Conservation (phyloP, 225 moss, liverwort and hornwort genomes). For the Bryoerythrophyllum caledonicum region DNA sequence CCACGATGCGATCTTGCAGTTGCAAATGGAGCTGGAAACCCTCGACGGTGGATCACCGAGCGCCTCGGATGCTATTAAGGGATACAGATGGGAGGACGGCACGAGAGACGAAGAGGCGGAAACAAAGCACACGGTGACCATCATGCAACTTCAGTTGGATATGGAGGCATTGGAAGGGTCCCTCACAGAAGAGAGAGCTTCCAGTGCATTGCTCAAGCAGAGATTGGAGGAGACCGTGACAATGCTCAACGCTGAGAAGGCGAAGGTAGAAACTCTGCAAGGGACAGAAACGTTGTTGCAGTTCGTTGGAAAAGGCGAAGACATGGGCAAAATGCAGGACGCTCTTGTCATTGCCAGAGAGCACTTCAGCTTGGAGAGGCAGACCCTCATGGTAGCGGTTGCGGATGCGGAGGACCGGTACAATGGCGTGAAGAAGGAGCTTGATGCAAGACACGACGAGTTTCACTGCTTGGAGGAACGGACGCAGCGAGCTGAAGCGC, state of each 20-base stretch:
- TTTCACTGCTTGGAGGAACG: conserved; percentile 24
- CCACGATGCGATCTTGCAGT: conserved; percentile 59
- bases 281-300: conserved; percentile 11
- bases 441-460: conserved; percentile 20
- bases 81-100: conserved; percentile 60
- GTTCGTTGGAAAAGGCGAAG: conserved; percentile 25
- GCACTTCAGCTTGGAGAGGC: conserved; percentile 38
- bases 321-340: conserved; percentile 37
- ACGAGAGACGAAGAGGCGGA: conserved; percentile 46
- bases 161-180: conserved; percentile 62
- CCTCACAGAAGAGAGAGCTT: conserved; percentile 56
- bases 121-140: conserved; percentile 52
- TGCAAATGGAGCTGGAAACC: conserved; percentile 57
- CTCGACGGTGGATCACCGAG: conserved; percentile 37
- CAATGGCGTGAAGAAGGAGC: conserved; percentile 24
- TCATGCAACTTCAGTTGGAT: conserved; percentile 75
- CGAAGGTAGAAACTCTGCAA: conserved; percentile 20
- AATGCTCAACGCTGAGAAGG: conserved; percentile 40
- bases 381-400: conserved; percentile 22
- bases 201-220: conserved; percentile 31
- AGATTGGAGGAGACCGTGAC: conserved; percentile 39
- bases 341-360: conserved; percentile 37
- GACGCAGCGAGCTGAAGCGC: conserved; percentile 28
- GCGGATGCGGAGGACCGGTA: conserved; percentile 34
- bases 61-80: conserved; percentile 38